These are phyloP conservation scores for Arctium lappa DNA, from an alignment of 129 eudicot species.

Conservation along the genomic window DNA sequence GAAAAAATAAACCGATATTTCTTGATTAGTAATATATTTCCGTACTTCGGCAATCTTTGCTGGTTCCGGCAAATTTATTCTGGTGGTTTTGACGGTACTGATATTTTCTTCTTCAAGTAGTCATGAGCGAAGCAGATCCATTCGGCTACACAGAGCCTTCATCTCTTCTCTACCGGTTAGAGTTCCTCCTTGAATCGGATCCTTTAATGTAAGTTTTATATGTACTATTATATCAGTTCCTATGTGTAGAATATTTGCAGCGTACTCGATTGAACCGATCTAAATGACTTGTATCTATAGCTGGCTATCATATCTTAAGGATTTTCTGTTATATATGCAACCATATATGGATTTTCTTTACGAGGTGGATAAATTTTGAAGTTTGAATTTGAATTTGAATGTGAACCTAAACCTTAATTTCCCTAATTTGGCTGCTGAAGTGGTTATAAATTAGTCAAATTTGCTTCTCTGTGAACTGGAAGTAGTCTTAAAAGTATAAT, in stretches of 20 bases:
- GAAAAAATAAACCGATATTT: too few relatives aligned
- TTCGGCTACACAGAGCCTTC: conserved; percentile 17
- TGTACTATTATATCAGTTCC: neutral
- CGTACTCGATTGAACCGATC: neutral
- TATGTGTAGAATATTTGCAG: neutral
- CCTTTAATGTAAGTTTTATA: conserved; percentile 57
- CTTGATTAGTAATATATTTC: too few relatives aligned
- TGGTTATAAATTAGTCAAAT: neutral
- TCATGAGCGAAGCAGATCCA: conserved; percentile 21
- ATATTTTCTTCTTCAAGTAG: neutral
- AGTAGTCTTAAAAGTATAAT: neutral
- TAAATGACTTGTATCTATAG: neutral
- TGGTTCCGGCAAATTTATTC: neutral
- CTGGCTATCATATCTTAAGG: neutral
- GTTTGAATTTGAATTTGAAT: neutral
- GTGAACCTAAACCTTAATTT: neutral
- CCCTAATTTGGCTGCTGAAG: neutral
- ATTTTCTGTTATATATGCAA: neutral
- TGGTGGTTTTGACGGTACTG: neutral
- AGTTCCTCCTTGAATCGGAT: conserved; percentile 51
- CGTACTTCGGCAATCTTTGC: too few relatives aligned
- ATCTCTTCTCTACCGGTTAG: conserved; percentile 36
- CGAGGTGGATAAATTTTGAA: neutral
- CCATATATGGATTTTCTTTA: neutral
- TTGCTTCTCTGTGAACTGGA: neutral